Conservation (phyloP, 176 grass and related monocot species). For the Oryza glumipatula region DNA sequence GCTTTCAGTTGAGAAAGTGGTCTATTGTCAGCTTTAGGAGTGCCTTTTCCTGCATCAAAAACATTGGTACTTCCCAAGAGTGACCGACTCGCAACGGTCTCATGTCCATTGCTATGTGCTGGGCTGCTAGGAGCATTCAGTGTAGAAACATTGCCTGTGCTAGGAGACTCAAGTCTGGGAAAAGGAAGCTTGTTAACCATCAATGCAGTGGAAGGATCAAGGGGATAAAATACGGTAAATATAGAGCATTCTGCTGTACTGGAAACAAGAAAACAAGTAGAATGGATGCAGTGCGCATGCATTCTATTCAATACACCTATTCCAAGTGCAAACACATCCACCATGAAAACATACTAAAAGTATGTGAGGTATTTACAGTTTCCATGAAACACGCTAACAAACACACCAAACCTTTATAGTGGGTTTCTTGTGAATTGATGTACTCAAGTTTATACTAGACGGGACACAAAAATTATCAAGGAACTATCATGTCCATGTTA, state of each 20-base stretch:
- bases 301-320: conserved; percentile 39
- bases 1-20: conserved; percentile 45
- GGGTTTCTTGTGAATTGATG: not conserved
- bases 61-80: conserved; percentile 38
- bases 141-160: conserved; percentile 23
- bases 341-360: conserved; percentile 22
- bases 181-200: conserved; percentile 19
- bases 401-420: conserved; percentile 3
- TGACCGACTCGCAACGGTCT: conserved; percentile 40
- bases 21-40: conserved; percentile 48
- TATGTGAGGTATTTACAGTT: conserved; percentile 22
- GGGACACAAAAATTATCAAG: not conserved
- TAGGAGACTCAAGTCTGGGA: conserved; percentile 52
- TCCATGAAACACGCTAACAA: not conserved
- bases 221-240: conserved; percentile 23
- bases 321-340: conserved; percentile 11
- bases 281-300: not conserved
- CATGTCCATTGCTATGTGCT: conserved; percentile 41
- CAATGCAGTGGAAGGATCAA: not conserved
- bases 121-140: conserved; percentile 43
- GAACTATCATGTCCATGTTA: not conserved
- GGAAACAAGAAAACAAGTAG: conserved; percentile 28
- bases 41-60: conserved; percentile 46
- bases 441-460: conserved; percentile 16
- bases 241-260: not conserved